phyloP scores from a whole-genome alignment of 257 asterid species.

The Solanum bulbocastanum region DNA sequence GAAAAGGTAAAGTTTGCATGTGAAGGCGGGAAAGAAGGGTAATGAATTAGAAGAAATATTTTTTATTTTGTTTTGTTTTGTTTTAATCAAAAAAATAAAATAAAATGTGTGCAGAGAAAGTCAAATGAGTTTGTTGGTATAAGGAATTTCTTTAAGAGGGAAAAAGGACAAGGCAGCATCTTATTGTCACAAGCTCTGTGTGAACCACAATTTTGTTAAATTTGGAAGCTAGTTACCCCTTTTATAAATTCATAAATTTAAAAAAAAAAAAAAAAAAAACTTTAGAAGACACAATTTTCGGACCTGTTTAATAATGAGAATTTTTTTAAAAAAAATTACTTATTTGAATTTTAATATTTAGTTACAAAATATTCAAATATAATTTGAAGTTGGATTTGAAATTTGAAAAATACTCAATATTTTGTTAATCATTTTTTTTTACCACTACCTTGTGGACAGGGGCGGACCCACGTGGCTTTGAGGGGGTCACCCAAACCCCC shows the following conservation, averaged over 20 bases:
- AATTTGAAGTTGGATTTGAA: no score
- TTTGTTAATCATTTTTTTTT: no score
- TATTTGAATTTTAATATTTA: not conserved
- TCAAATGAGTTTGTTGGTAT: conserved; percentile 16
- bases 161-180: conserved; percentile 14
- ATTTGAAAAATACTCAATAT: not conserved
- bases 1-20: conserved; percentile 3
- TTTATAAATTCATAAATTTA: not conserved
- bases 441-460: no score
- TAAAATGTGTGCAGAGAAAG: not conserved
- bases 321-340: not conserved
- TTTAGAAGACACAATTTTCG: not conserved
- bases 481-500: no score
- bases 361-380: not conserved
- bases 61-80: not conserved
- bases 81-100: not conserved
- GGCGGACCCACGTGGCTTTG: no score
- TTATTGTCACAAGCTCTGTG: conserved; percentile 16
- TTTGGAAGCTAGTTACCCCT: not conserved
- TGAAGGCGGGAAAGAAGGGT: conserved; percentile 13
- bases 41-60: not conserved
- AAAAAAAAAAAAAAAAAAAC: no score
- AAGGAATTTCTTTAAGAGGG: not conserved
- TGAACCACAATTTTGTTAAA: not conserved
- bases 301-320: no score